Percentiles rank a stretch among this genome's conserved stretches.
These are phyloP conservation scores for Mycena leptocephala DNA, from an alignment of 768 basidiomycete genomes.

Conservation along the genomic window DNA sequence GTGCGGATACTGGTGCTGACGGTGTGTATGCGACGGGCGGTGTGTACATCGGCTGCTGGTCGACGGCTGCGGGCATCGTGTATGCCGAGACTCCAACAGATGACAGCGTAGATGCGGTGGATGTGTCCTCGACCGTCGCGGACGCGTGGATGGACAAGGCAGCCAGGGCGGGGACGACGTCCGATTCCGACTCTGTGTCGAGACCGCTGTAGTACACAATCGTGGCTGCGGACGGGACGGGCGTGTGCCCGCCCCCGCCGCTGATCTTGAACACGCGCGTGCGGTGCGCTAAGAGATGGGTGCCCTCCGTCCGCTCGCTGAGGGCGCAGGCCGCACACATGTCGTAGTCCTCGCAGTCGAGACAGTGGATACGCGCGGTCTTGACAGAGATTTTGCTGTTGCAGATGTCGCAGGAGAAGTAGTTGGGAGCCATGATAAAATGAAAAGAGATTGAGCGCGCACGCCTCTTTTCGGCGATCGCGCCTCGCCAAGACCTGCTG, in stretches of 20 bases:
- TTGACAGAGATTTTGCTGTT: neutral
- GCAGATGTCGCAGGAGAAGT: conserved; percentile 24
- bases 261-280: conserved; percentile 1
- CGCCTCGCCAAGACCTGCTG: no score
- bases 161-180: neutral
- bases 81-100: neutral
- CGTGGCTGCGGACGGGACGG: neutral
- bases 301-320: conserved; percentile 1
- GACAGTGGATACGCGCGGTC: conserved; percentile 23
- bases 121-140: neutral
- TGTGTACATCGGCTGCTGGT: neutral
- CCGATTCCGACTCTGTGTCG: no score
- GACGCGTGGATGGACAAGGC: no score
- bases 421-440: neutral
- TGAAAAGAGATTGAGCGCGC: neutral
- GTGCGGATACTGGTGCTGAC: neutral
- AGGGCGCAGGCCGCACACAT: conserved; percentile 24
- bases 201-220: neutral
- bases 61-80: no score
- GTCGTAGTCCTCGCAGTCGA: conserved; percentile 24
- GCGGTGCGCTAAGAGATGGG: neutral
- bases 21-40: neutral
- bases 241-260: neutral
- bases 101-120: neutral
- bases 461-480: no score